These are phyloP conservation scores for Penicilliopsis zonata DNA, from an alignment of 495 filamentous ascomycete genomes.

Conservation along the genomic window DNA sequence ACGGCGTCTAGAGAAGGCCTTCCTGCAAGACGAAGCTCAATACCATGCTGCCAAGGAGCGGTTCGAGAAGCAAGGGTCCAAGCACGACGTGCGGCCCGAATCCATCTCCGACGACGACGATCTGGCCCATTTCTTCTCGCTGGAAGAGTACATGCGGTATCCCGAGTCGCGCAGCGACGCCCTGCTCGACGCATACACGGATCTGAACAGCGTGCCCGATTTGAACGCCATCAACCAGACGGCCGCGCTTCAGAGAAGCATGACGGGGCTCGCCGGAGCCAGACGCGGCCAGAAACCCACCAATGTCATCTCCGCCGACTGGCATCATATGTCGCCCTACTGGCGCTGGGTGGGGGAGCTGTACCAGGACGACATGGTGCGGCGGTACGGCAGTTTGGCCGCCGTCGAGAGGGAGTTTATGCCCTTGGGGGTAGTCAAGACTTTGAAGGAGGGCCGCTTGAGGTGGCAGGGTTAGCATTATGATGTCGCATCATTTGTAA, in stretches of 20 bases:
- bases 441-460: slow-evolving; percentile 44
- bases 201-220: slow-evolving; percentile 25
- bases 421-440: slow-evolving; percentile 54
- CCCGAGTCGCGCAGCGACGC: slow-evolving; percentile 32
- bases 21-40: slow-evolving; percentile 24
- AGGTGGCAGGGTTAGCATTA: slow-evolving; percentile 42
- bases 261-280: slow-evolving; percentile 10
- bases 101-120: slow-evolving; percentile 7
- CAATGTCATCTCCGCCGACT: slow-evolving; percentile 15
- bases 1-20: slow-evolving; percentile 29
- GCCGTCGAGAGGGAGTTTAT: slow-evolving; percentile 48
- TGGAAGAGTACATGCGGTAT: slow-evolving; percentile 40
- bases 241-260: slow-evolving; percentile 11
- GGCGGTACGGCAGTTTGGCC: slow-evolving; percentile 48
- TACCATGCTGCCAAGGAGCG: slow-evolving; percentile 34
- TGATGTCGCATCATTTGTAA: slow-evolving; percentile 2
- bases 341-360: slow-evolving; percentile 51
- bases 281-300: slow-evolving; percentile 5
- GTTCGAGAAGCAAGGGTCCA: slow-evolving; percentile 26
- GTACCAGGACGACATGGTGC: slow-evolving; percentile 46
- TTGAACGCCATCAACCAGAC: slow-evolving; percentile 22
- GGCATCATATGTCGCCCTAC: slow-evolving; percentile 40
- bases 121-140: slow-evolving; percentile 32
- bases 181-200: slow-evolving; percentile 20
- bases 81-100: background rate